Evolutionary conservation across 2,329 filamentous ascomycete species (phyloP), one percentile per base, ranked within the genome.

Genomic region (Calonectria naviculata): DNA sequence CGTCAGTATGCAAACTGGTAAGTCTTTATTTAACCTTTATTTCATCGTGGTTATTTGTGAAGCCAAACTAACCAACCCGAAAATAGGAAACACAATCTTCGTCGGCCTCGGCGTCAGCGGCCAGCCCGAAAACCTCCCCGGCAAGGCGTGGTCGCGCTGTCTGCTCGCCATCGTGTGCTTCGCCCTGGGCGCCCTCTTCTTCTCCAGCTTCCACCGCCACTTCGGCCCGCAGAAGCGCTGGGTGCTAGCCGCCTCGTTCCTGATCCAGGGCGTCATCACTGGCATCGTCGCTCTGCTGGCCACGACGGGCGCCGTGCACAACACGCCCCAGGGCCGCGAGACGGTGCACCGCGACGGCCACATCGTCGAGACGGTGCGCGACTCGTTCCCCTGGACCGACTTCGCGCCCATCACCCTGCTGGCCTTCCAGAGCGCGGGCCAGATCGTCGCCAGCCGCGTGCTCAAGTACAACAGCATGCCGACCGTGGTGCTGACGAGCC

Each of bases 1-100:
- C 71, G 77, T 79, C 56, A 79, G 77, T 73, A 79, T 79, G 77
- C 77, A 79, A 12, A 79, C 77, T 62, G 77, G 77, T 79, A 17
- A 65, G 74, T 66, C n/a, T n/a, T n/a, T n/a, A n/a, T n/a, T n/a
- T n/a, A n/a, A n/a, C n/a, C n/a, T n/a, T n/a, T n/a, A n/a, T n/a
- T n/a, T n/a, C n/a, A n/a, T n/a, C n/a, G n/a, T n/a, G n/a, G n/a
- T n/a, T n/a, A n/a, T n/a, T n/a, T n/a, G n/a, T n/a, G n/a, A n/a
- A n/a, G n/a, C n/a, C n/a, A n/a, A n/a, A 6, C 67, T 60, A 49
- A 67, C 34, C 15, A n/a, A 1, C 41, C 63, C 66, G 41, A 1
- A 9, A 46, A 24, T 10, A 79, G 77, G 77, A 72, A 79, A 79
- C 70, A 79, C 77, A 60, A 79, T 79, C 36, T 79, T 79, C 47